Percentiles rank a stretch among this genome's conserved stretches.
phyloP scores from a whole-genome alignment of 257 asterid species.

The Sherardia arvensis region DNA sequence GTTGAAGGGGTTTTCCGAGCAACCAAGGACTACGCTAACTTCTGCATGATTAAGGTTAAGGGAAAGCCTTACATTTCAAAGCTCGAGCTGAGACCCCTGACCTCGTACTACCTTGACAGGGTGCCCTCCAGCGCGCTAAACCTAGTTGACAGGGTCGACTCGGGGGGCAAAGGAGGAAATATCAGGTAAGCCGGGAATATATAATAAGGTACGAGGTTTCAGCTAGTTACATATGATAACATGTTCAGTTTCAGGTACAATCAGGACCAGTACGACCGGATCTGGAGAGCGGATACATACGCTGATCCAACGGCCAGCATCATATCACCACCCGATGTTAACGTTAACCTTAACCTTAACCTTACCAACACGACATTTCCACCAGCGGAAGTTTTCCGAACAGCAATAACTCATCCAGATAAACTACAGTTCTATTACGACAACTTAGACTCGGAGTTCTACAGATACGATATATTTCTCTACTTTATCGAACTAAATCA shows the following conservation, averaged over 20 bases:
- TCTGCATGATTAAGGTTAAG: slow-evolving; percentile 35
- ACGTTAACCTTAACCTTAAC: no score
- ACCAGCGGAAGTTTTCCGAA: slow-evolving; percentile 36
- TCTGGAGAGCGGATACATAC: slow-evolving; percentile 36
- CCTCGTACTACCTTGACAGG: slow-evolving; percentile 25
- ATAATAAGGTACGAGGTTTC: neutral
- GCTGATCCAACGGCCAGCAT: slow-evolving; percentile 23
- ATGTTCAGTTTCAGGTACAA: slow-evolving; percentile 35
- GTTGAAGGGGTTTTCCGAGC: slow-evolving; percentile 46
- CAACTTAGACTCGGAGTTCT: slow-evolving; percentile 26
- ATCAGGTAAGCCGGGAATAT: slow-evolving; percentile 30
- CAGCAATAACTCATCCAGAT: slow-evolving; percentile 45
- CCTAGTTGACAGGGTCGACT: slow-evolving; percentile 39
- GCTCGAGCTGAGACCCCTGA: slow-evolving; percentile 38
- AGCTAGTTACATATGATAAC: neutral
- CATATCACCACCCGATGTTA: slow-evolving; percentile 9
- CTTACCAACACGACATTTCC: slow-evolving; percentile 23
- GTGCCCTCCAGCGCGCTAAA: slow-evolving; percentile 29
- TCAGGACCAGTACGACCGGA: slow-evolving; percentile 35
- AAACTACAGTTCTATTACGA: slow-evolving; percentile 29
- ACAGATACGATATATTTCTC: slow-evolving; percentile 32
- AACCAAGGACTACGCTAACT: slow-evolving; percentile 28
- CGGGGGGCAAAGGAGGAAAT: slow-evolving; percentile 26
- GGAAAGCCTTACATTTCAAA: slow-evolving; percentile 39
- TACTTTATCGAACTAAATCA: slow-evolving; percentile 42